phyloP scores from a whole-genome alignment of 1,284 basidiomycete species.

The Ustilago esculenta region DNA sequence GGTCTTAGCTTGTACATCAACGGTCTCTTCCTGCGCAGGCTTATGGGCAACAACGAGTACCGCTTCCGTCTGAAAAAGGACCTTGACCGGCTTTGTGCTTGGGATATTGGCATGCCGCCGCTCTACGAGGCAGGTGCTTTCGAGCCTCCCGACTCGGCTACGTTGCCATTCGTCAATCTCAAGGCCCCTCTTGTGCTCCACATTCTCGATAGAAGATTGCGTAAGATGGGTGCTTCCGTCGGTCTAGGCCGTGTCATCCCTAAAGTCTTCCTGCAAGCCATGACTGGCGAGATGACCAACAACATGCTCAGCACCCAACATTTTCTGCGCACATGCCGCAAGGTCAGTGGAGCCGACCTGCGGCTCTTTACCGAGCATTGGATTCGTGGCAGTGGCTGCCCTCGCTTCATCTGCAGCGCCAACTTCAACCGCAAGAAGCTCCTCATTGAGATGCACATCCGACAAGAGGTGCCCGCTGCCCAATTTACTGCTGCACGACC shows the following conservation, averaged over 20 bases:
- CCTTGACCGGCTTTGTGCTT: slow-evolving; percentile 88
- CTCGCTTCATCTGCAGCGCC: slow-evolving; percentile 86
- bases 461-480: slow-evolving; percentile 83
- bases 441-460: slow-evolving; percentile 93
- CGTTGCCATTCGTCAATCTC: slow-evolving; percentile 81
- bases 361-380: slow-evolving; percentile 94
- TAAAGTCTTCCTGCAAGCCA: slow-evolving; percentile 91
- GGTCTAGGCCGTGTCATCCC: slow-evolving; percentile 94
- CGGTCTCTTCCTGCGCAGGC: slow-evolving; percentile 83
- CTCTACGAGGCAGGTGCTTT: slow-evolving; percentile 85
- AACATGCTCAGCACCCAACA: slow-evolving; percentile 88
- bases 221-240: slow-evolving; percentile 92
- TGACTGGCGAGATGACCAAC: slow-evolving; percentile 82
- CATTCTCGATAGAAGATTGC: slow-evolving; percentile 90
- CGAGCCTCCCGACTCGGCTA: slow-evolving; percentile 72
- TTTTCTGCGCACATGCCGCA: slow-evolving; percentile 91
- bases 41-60: slow-evolving; percentile 97
- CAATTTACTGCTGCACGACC: slow-evolving; percentile 59
- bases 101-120: slow-evolving; percentile 89
- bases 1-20: slow-evolving; percentile 91
- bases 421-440: slow-evolving; percentile 98
- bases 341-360: slow-evolving; percentile 82
- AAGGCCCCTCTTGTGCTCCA: slow-evolving; percentile 95
- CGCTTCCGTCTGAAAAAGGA: slow-evolving; percentile 94
- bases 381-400: slow-evolving; percentile 97